Evolutionary conservation across 2,329 filamentous ascomycete genomes (phyloP).

Genomic region (Aspergillus versicolor): DNA sequence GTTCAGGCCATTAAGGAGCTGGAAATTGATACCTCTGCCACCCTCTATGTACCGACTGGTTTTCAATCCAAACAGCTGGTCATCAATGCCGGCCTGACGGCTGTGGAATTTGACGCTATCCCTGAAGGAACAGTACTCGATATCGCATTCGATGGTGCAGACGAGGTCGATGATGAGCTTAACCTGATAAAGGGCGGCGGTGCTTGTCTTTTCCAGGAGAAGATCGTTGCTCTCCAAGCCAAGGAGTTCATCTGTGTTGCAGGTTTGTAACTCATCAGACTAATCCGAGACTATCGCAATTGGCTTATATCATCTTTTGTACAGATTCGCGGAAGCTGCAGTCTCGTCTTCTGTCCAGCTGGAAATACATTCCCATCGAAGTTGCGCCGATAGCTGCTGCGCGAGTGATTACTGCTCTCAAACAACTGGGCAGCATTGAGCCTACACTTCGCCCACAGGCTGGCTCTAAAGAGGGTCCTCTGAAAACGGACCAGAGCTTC

Average conservation of each 20-base stretch:
- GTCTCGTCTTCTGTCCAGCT: constrained; percentile 68
- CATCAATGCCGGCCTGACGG: constrained; percentile 70
- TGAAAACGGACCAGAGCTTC: constrained; percentile 82
- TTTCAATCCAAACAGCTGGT: constrained; percentile 89
- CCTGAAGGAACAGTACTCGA: constrained; percentile 68
- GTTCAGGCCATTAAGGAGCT: constrained; percentile 62
- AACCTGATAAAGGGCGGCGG: constrained; percentile 98
- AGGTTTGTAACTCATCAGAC: constrained; percentile 50
- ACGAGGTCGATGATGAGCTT: constrained; percentile 90
- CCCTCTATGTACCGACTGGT: constrained; percentile 89
- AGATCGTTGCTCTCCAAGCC: constrained; percentile 82
- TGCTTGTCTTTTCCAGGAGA: constrained; percentile 97
- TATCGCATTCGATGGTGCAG: constrained; percentile 92
- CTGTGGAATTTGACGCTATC: constrained; percentile 75
- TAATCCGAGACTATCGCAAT: neutral
- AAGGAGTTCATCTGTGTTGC: constrained; percentile 86
- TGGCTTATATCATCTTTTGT: neutral
- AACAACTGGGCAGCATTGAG: constrained; percentile 67
- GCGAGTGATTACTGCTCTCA: constrained; percentile 71
- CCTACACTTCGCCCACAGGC: constrained; percentile 72
- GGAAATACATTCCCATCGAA: constrained; percentile 89
- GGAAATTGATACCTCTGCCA: constrained; percentile 50
- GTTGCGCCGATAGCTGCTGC: constrained; percentile 81
- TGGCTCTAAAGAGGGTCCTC: constrained; percentile 75
- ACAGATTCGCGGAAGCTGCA: constrained; percentile 88